phyloP scores from a whole-genome alignment of 2,329 filamentous ascomycete genomes.

The Diaporthe velutina region DNA sequence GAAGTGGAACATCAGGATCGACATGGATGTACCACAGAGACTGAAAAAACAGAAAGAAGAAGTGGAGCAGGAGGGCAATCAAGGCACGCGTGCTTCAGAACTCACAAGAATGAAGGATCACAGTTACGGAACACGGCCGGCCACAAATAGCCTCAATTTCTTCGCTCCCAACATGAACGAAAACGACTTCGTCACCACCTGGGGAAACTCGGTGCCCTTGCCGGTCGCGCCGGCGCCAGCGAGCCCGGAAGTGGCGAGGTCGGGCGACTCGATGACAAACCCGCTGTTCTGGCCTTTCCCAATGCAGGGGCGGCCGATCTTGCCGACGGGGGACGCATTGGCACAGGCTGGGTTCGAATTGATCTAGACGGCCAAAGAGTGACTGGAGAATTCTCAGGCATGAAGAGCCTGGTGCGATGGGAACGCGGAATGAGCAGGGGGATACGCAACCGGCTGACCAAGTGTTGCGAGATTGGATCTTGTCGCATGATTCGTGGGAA shows the following conservation, averaged over 20 bases:
- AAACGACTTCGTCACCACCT: conserved; percentile 62
- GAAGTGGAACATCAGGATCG: conserved; percentile 70
- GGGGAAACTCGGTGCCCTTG: conserved; percentile 50
- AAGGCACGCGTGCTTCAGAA: conserved; percentile 27
- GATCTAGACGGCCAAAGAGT: conserved; percentile 43
- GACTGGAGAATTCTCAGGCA: too few species aligned
- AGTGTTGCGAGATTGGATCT: background rate
- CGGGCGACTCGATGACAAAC: conserved; percentile 60
- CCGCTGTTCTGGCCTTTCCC: conserved; percentile 73
- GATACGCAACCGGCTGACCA: background rate
- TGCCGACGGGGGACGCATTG: conserved; percentile 61
- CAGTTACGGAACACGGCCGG: conserved; percentile 57
- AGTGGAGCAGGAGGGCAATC: background rate
- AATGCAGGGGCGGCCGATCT: conserved; percentile 69
- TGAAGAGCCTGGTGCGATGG: background rate
- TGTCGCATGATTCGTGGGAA: background rate
- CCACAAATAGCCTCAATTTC: conserved; percentile 68
- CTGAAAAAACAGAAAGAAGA: conserved; percentile 28
- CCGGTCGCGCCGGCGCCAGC: background rate
- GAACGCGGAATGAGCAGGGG: too few species aligned
- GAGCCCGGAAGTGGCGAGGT: conserved; percentile 41
- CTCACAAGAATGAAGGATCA: conserved; percentile 49
- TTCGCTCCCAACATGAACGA: conserved; percentile 65
- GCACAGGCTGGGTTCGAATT: conserved; percentile 66
- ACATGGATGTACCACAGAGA: conserved; percentile 49